phyloP scores from a whole-genome alignment of 305 asterid species.

The Caryopteris hybrid region DNA sequence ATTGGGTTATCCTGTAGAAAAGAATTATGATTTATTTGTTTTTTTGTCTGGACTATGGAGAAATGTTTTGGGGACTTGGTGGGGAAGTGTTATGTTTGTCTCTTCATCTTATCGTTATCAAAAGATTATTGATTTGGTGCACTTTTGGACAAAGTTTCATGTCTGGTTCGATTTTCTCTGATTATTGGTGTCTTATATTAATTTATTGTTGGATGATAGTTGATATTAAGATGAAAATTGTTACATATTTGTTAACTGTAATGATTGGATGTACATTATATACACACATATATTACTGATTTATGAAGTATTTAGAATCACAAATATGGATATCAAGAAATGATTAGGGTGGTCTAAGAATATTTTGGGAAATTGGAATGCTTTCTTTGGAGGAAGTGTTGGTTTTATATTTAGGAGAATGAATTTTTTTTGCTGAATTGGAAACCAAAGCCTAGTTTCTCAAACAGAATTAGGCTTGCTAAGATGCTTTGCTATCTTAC shows the following conservation, averaged over 20 bases:
- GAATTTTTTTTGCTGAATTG: neutral
- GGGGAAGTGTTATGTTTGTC: neutral
- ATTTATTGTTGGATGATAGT: neutral
- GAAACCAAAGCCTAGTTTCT: neutral
- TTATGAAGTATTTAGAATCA: neutral
- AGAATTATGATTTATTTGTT: neutral
- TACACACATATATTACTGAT: neutral
- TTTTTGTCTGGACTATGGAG: neutral
- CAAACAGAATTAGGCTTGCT: neutral
- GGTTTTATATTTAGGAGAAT: neutral
- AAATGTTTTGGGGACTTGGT: neutral
- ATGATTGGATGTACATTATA: neutral
- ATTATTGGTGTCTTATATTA: neutral
- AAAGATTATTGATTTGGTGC: neutral
- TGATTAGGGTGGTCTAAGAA: neutral
- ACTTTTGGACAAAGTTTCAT: neutral
- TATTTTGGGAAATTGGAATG: neutral
- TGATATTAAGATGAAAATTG: neutral
- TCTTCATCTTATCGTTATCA: neutral
- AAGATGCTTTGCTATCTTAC: conserved; percentile 8
- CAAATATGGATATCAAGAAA: neutral
- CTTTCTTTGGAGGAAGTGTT: neutral
- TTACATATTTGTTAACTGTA: neutral
- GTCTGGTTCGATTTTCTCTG: neutral
- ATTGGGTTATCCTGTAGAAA: neutral